These are phyloP conservation scores for Pseudogymnoascus verrucosus DNA, from an alignment of 2,329 filamentous ascomycete species.

Conservation along the genomic window DNA sequence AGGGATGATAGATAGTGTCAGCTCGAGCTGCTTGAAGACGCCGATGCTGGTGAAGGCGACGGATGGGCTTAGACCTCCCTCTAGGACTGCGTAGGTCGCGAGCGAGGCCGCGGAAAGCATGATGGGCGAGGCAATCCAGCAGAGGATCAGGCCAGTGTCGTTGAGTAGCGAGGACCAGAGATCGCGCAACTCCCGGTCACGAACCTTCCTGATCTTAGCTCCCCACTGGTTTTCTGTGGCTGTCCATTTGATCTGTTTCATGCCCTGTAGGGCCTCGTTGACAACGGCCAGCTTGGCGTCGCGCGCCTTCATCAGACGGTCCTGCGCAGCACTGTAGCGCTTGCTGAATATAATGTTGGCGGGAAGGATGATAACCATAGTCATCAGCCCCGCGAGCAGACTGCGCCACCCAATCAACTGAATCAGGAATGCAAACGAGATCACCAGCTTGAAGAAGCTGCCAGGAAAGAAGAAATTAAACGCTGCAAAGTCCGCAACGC, in stretches of 20 bases:
- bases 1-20: slow-evolving; percentile 61
- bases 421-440: slow-evolving; percentile 60
- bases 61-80: slow-evolving; percentile 59
- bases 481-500: slow-evolving; percentile 60
- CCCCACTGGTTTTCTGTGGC: slow-evolving; percentile 71
- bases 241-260: slow-evolving; percentile 79
- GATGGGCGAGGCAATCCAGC: slow-evolving; percentile 68
- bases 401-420: slow-evolving; percentile 64
- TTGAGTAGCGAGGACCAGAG: slow-evolving; percentile 59
- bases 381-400: slow-evolving; percentile 55
- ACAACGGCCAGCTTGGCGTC: slow-evolving; percentile 70
- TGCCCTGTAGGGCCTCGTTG: slow-evolving; percentile 69
- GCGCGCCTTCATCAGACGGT: slow-evolving; percentile 64
- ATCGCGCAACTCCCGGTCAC: slow-evolving; percentile 57
- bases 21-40: slow-evolving; percentile 66
- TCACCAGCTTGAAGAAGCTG: slow-evolving; percentile 52
- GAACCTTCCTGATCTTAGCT: slow-evolving; percentile 54
- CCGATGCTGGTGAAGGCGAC: slow-evolving; percentile 73
- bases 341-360: slow-evolving; percentile 61
- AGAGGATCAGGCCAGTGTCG: slow-evolving; percentile 55
- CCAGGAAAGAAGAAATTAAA: slow-evolving; percentile 59
- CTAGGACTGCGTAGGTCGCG: slow-evolving; percentile 55
- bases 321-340: slow-evolving; percentile 56
- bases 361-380: slow-evolving; percentile 57
- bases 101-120: slow-evolving; percentile 65